Percentiles rank a stretch among this genome's conserved stretches.
phyloP scores from a whole-genome alignment of 129 eudicot genomes.

The Lactuca saligna region DNA sequence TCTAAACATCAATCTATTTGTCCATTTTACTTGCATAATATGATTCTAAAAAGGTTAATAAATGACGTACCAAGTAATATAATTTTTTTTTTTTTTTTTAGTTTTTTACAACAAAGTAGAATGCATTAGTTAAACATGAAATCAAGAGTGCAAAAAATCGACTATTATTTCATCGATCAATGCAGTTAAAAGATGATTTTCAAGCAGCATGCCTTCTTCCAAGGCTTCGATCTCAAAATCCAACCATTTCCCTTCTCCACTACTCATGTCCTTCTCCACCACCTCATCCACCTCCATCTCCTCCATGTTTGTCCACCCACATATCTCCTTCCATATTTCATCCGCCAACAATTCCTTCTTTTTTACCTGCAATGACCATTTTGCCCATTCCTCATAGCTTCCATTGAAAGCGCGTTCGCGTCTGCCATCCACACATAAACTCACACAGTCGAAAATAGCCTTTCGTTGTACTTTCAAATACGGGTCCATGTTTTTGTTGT shows the following conservation, averaged over 20 bases:
- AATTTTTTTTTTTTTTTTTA: not conserved
- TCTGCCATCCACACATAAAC: conserved; percentile 39
- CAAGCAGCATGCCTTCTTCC: conserved; percentile 72
- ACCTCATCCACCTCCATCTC: conserved; percentile 80
- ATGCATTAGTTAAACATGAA: not conserved
- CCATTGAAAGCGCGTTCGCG: conserved; percentile 44
- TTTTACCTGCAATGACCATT: conserved; percentile 41
- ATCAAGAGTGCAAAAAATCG: conserved; percentile 38
- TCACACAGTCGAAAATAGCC: conserved; percentile 65
- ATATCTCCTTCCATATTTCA: conserved; percentile 59
- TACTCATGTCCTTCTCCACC: conserved; percentile 89
- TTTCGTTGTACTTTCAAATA: conserved; percentile 43
- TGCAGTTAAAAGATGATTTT: conserved; percentile 38
- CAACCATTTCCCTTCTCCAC: conserved; percentile 68
- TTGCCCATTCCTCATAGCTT: conserved; percentile 55
- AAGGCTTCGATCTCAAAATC: conserved; percentile 72
- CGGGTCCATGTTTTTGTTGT: conserved; percentile 47
- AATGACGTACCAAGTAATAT: not conserved
- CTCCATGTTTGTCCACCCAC: conserved; percentile 56
- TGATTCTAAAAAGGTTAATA: not conserved
- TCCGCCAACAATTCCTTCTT: conserved; percentile 50
- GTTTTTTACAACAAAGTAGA: conserved; percentile 10
- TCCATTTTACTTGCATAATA: not conserved
- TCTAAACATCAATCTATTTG: not conserved
- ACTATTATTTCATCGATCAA: conserved; percentile 67